These are phyloP conservation scores for Rubia balearica DNA, from an alignment of 305 asterid species.

Conservation along the genomic window DNA sequence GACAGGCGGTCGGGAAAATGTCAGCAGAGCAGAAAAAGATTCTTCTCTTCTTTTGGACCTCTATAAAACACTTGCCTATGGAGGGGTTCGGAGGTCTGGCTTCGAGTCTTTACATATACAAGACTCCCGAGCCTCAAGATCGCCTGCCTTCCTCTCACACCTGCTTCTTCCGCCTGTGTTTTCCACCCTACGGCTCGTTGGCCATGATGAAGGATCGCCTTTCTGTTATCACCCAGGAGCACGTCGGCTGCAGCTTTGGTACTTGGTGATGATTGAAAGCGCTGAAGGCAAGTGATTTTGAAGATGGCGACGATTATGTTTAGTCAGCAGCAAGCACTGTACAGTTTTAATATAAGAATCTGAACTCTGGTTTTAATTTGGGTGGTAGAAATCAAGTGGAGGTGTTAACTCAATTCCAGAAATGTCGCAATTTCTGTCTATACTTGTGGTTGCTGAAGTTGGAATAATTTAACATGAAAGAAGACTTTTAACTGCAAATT, in stretches of 20 bases:
- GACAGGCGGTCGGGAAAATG: constrained; percentile 61
- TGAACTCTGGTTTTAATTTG: constrained; percentile 20
- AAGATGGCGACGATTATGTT: constrained; percentile 4
- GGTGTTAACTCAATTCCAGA: constrained; percentile 17
- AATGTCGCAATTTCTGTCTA: constrained; percentile 28
- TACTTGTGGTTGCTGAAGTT: constrained; percentile 18
- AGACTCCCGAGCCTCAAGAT: constrained; percentile 35
- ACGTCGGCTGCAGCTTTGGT: constrained; percentile 83
- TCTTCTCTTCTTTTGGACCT: constrained; percentile 93
- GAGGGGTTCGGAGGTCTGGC: constrained; percentile 80
- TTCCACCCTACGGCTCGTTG: constrained; percentile 59
- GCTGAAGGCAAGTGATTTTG: constrained; percentile 1
- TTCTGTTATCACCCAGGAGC: constrained; percentile 62
- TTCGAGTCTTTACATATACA: constrained; percentile 54
- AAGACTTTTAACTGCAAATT: constrained; percentile 9
- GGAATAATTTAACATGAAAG: constrained; percentile 15
- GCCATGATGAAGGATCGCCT: constrained; percentile 46
- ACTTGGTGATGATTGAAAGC: constrained; percentile 41
- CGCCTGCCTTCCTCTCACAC: constrained; percentile 88
- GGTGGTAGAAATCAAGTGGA: constrained; percentile 18
- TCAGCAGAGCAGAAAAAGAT: constrained; percentile 58
- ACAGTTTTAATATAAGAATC: constrained; percentile 27
- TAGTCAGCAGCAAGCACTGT: constrained; percentile 17
- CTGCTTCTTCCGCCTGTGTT: constrained; percentile 71
- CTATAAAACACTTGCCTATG: constrained; percentile 65